Evolutionary conservation across 345 rosid genomes (phyloP), one percentile per base, ranked within the genome.

Genomic region (Geranium rotundifolium): DNA sequence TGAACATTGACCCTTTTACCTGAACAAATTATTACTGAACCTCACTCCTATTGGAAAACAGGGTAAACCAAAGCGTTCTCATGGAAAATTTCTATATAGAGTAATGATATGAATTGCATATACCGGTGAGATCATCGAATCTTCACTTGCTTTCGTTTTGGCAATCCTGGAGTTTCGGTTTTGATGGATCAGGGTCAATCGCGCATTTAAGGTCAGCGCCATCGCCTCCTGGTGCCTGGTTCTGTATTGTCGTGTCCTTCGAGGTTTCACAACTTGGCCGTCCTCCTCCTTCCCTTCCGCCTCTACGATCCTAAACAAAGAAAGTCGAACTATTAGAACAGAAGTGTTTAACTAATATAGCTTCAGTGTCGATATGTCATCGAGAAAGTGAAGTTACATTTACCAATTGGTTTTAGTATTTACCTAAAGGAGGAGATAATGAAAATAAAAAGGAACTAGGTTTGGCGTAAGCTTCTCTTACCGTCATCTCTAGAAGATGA

Each of bases 241-340:
- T 65, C 61, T 63, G 71, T 19, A 29, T 59, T 4, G 10, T 34
- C 41, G 23, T 67, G n/a, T 64, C 63, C 17, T 68, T 79, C 12
- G 56, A 41, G 29, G 29, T 63, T 54, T 68, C 62, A 0, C 34
- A 29, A 55, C 17, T 59, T n/a, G 63, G 39, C 27, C 27, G 20
- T 29, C 41, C 62, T 55, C 68, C 78, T 16, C 4, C 41, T 34
- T 69, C 81, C 70, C 63, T 81, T 67, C 72, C 78, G 18, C 68
- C 77, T 79, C 69, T 67, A 19, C 66, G 61, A 66, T 79, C 86
- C 86, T 82, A 67, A 31, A 76, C 67, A 56, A 63, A 49, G 64
- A 57, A 63, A 34, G 17, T 52, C 31, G 31, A 17, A 59, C 52
- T 49, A 59, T 52, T 56, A 39, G 52, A 55, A 55, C 57, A 12